Conservation (phyloP, 768 basidiomycete species). For the Chiua virens region DNA sequence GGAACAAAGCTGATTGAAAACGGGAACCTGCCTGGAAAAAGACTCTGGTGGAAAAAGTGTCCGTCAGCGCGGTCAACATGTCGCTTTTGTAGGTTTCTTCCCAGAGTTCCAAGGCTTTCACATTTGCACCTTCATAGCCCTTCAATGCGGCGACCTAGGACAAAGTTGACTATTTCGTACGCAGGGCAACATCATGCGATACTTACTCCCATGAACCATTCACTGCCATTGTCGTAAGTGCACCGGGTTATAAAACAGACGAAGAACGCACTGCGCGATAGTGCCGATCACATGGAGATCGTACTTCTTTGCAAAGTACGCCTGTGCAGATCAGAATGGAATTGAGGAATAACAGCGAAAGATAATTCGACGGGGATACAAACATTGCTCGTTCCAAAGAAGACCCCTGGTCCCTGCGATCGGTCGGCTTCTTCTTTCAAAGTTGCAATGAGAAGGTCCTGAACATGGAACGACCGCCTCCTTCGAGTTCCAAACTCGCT, state of each 20-base stretch:
- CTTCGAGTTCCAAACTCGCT: constrained; percentile 89
- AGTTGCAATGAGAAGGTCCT: constrained; percentile 73
- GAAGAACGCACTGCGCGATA: constrained; percentile 72
- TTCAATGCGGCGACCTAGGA: constrained; percentile 74
- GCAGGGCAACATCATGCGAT: neutral
- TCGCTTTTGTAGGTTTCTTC: constrained; percentile 64
- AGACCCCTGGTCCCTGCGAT: constrained; percentile 45
- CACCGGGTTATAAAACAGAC: neutral
- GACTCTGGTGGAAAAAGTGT: constrained; percentile 87
- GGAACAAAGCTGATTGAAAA: neutral
- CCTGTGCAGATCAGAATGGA: constrained; percentile 40
- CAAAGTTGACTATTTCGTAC: neutral
- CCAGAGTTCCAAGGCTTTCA: constrained; percentile 80
- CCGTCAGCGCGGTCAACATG: constrained; percentile 80
- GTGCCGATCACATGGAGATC: constrained; percentile 70
- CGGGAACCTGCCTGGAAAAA: constrained; percentile 70
- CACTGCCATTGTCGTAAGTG: constrained; percentile 43
- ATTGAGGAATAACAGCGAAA: neutral
- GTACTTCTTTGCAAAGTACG: constrained; percentile 81
- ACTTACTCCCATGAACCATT: constrained; percentile 89
- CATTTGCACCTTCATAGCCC: constrained; percentile 80
- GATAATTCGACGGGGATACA: constrained; percentile 14
- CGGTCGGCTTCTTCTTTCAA: constrained; percentile 66
- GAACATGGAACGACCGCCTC: constrained; percentile 68
- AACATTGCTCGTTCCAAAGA: constrained; percentile 86